Evolutionary conservation across 345 rosid genomes (phyloP).

Genomic region (Linum tenue): DNA sequence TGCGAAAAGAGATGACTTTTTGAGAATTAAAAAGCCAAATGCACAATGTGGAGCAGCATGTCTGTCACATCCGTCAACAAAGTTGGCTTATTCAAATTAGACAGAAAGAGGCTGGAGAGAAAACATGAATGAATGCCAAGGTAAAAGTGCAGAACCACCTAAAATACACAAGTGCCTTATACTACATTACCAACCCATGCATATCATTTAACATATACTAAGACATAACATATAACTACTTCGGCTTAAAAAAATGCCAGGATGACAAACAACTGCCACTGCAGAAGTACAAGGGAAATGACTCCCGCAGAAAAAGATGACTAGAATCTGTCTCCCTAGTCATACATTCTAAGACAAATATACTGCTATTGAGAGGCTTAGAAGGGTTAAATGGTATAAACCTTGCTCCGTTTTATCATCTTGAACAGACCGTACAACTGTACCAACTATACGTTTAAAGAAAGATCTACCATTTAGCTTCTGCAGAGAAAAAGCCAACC

Average conservation of each 20-base stretch:
- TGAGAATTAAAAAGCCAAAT: not conserved
- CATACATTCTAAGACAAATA: not conserved
- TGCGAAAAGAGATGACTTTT: not conserved
- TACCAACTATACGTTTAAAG: constrained; percentile 74
- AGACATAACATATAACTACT: too few species aligned
- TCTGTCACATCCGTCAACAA: too few species aligned
- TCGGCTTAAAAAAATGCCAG: too few species aligned
- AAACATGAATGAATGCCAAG: too few species aligned
- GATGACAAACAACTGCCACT: not conserved
- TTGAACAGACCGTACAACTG: constrained; percentile 77
- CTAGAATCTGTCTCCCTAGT: not conserved
- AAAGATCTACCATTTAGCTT: constrained; percentile 61
- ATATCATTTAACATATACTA: too few species aligned
- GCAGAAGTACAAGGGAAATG: not conserved
- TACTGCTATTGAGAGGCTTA: not conserved
- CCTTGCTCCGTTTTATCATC: constrained; percentile 99
- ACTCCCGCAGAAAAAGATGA: not conserved
- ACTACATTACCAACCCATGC: too few species aligned
- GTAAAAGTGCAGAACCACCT: too few species aligned
- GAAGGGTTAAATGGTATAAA: constrained; percentile 17
- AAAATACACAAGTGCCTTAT: too few species aligned
- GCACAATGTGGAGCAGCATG: not conserved
- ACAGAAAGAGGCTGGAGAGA: not conserved
- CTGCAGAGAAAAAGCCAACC: constrained; percentile 32
- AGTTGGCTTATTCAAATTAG: not conserved